Conservation (phyloP, 345 rosid genomes). For the Sonneratia caseolaris region DNA sequence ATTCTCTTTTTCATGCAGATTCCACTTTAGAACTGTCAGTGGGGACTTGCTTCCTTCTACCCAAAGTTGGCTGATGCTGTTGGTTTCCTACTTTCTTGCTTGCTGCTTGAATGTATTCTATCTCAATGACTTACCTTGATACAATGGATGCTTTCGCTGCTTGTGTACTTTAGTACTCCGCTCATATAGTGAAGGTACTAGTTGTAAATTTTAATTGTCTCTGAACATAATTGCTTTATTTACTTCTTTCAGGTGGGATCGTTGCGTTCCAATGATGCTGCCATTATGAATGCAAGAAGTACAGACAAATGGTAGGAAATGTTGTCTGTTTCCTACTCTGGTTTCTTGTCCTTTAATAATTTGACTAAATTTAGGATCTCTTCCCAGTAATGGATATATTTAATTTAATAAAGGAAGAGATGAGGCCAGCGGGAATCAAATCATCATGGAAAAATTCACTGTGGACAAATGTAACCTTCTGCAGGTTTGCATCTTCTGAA, state of each 20-base stretch:
- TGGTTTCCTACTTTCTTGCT: too few relatives aligned
- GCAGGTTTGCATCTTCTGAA: too few relatives aligned
- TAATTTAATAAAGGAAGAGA: neutral
- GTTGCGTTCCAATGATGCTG: neutral
- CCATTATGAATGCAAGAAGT: neutral
- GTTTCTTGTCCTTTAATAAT: neutral
- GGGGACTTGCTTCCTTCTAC: too few relatives aligned
- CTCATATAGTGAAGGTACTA: too few relatives aligned
- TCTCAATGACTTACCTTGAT: too few relatives aligned
- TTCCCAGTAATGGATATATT: neutral
- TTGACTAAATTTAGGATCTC: neutral
- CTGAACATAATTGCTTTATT: neutral
- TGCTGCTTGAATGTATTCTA: too few relatives aligned
- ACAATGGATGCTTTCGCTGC: neutral
- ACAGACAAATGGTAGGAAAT: constrained; percentile 9
- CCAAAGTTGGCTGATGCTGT: too few relatives aligned
- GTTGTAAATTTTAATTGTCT: neutral
- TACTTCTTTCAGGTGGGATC: constrained; percentile 10
- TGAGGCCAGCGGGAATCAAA: neutral
- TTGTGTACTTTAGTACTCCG: too few relatives aligned
- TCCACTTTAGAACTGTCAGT: too few relatives aligned
- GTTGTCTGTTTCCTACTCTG: neutral
- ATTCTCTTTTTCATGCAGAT: too few relatives aligned
- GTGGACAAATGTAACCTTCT: neutral
- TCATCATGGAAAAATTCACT: neutral